Conservation (phyloP, 116 monocot genomes). For the Papilionanthe hybrid region DNA sequence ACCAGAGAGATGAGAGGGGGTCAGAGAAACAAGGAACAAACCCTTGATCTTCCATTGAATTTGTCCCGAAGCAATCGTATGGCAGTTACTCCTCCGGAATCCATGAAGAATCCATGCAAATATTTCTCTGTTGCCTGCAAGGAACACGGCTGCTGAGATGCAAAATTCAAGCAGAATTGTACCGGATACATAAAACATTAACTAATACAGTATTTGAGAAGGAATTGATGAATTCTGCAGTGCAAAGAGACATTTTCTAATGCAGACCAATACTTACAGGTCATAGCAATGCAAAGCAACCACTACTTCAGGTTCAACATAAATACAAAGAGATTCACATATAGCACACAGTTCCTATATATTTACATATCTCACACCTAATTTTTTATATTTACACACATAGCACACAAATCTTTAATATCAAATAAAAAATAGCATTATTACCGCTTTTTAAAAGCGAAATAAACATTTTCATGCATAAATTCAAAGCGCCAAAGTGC, state of each 20-base stretch:
- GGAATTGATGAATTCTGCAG: neutral
- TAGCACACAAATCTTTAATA: too few species aligned
- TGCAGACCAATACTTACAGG: neutral
- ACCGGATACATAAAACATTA: neutral
- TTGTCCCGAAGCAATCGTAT: conserved; percentile 72
- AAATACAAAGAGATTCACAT: neutral
- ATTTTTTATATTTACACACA: too few species aligned
- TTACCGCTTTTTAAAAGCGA: too few species aligned
- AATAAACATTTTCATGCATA: too few species aligned
- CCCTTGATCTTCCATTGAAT: conserved; percentile 77
- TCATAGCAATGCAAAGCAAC: neutral
- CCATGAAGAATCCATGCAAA: conserved; percentile 55
- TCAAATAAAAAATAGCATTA: too few species aligned
- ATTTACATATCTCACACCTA: too few species aligned
- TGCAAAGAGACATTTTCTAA: neutral
- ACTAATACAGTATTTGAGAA: neutral
- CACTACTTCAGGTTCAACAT: neutral
- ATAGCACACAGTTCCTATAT: too few species aligned
- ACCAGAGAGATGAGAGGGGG: neutral
- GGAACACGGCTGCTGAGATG: conserved; percentile 13
- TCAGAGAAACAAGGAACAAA: conserved; percentile 16
- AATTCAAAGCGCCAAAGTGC: too few species aligned
- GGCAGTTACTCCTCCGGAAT: conserved; percentile 63
- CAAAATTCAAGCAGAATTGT: neutral
- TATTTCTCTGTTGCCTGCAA: conserved; percentile 75